These are phyloP conservation scores for Fusarium xylarioides DNA, from an alignment of 2,329 filamentous ascomycete genomes.

Conservation along the genomic window DNA sequence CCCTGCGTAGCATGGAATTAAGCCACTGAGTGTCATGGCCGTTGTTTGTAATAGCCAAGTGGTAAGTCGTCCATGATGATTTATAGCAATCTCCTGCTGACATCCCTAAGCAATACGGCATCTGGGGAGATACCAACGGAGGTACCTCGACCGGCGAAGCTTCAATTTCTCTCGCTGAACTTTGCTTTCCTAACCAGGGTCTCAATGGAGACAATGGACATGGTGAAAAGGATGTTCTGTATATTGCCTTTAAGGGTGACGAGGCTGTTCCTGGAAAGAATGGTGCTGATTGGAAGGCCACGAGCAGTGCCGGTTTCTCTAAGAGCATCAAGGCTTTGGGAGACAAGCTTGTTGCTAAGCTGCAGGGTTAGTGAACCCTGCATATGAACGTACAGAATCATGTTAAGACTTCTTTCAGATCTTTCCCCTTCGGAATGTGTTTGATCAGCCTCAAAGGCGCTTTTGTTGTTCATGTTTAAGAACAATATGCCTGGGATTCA, in stretches of 20 bases:
- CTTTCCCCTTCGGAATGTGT: no score
- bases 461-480: no score
- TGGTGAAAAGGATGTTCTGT: conserved; percentile 64
- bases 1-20: conserved; percentile 52
- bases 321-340: background rate
- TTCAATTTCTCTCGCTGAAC: conserved; percentile 61
- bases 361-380: no score
- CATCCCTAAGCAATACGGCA: conserved; percentile 51
- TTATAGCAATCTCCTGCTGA: rapidly evolving
- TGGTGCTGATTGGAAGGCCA: conserved; percentile 62
- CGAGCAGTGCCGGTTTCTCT: conserved; percentile 53
- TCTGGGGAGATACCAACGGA: conserved; percentile 68
- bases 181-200: conserved; percentile 58
- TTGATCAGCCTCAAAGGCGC: no score
- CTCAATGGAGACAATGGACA: conserved; percentile 58
- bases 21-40: conserved; percentile 62
- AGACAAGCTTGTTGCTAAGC: background rate
- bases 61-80: conserved; percentile 35
- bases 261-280: conserved; percentile 62
- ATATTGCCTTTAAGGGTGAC: conserved; percentile 64
- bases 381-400: no score
- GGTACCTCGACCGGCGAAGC: conserved; percentile 60
- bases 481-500: no score
- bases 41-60: conserved; percentile 62
- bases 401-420: no score